Evolutionary conservation across 208 protist species (phyloP).

Genomic region (Trichomonas gallinae): DNA sequence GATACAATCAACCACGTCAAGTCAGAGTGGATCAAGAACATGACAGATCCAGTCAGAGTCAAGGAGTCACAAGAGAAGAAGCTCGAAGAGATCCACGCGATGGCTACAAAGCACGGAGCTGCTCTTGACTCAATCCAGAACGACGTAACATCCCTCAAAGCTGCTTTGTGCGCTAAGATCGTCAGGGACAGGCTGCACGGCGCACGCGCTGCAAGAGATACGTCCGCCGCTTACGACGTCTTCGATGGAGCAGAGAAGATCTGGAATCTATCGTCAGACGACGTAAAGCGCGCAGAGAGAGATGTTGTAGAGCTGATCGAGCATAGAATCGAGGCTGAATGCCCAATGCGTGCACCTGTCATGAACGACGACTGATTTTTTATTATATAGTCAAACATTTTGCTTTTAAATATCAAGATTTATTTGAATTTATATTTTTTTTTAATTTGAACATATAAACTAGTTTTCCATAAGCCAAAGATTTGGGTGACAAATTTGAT

Average conservation of each 20-base stretch:
- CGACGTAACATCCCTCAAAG: background rate
- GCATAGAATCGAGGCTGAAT: background rate
- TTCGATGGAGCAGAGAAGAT: background rate
- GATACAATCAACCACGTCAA: background rate
- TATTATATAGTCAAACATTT: too few species aligned
- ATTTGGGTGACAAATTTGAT: too few species aligned
- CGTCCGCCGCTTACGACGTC: background rate
- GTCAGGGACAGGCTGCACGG: background rate
- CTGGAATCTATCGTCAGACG: background rate
- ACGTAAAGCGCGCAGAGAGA: background rate
- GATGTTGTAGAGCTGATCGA: background rate
- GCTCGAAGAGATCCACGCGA: background rate
- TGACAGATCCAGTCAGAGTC: background rate
- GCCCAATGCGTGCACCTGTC: background rate
- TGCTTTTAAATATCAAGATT: too few species aligned
- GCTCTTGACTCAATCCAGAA: background rate
- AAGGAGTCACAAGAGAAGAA: background rate
- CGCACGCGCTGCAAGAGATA: background rate
- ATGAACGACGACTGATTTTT: background rate
- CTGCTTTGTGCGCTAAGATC: background rate
- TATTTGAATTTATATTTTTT: too few species aligned
- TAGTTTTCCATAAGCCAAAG: too few species aligned
- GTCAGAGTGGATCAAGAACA: background rate
- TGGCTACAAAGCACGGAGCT: background rate
- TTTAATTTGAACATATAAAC: too few species aligned